Evolutionary conservation across 139 green algal species (phyloP).

Genomic region (Ettlia oleoabundans): DNA sequence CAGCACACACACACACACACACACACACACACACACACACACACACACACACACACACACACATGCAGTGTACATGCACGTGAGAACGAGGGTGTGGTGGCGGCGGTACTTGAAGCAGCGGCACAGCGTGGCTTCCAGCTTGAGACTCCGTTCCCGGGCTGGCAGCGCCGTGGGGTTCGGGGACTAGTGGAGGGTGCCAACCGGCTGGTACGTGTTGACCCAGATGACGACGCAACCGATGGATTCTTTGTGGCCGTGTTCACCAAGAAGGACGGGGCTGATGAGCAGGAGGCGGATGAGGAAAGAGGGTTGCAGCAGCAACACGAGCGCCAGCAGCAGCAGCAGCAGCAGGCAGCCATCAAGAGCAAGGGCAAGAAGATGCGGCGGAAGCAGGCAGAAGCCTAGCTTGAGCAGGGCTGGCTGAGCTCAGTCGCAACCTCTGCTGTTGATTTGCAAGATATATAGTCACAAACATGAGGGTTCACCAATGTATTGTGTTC

Average conservation of each 20-base stretch:
- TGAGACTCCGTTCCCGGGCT: conserved; percentile 66
- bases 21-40: not conserved
- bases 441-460: too few species aligned
- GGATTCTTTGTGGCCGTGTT: conserved; percentile 95
- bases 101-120: conserved; percentile 69
- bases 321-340: too few species aligned
- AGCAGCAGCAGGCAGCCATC: not conserved
- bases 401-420: not conserved
- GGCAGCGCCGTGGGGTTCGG: conserved; percentile 73
- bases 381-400: not conserved
- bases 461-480: too few species aligned
- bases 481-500: too few species aligned
- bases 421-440: too few species aligned
- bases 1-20: too few species aligned
- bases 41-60: conserved; percentile 46
- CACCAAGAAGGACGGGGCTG: conserved; percentile 31
- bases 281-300: not conserved
- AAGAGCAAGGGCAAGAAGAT: not conserved
- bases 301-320: not conserved
- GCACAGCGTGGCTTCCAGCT: conserved; percentile 72
- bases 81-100: conserved; percentile 95
- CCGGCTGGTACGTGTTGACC: conserved; percentile 71
- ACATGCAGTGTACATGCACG: conserved; percentile 68
- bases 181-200: conserved; percentile 49
- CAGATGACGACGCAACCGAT: conserved; percentile 80